Evolutionary conservation across 257 asterid species (phyloP), one percentile per base, ranked within the genome.

Genomic region (Solanum chmielewskii): DNA sequence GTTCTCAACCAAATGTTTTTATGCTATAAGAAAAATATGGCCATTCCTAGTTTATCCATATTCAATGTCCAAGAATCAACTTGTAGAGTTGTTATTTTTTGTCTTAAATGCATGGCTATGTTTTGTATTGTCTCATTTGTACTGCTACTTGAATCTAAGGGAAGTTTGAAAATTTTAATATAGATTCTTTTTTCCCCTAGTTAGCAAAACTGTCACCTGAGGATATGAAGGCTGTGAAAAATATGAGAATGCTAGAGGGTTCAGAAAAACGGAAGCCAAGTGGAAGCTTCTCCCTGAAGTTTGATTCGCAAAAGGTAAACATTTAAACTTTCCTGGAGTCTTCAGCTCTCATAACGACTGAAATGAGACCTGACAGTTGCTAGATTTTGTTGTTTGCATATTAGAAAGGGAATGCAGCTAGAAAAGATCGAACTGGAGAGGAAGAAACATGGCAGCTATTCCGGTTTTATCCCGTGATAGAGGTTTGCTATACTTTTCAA

Each of bases 361-460:
- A 91, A 84, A 56, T 69, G 87, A 90, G 90, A 80, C 77, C 87
- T 94, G 80, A 92, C 80, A 81, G 71, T 89, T 87, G 49, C 86
- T 89, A 88, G 80, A 76, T 62, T 71, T 89, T 83, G n/a, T 87
- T 91, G 47, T 85, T 93, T 89, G 86, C 91, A 87, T 85, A 87
- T 90, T 90, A 96, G 99, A 94, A 84, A 83, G 93, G 93, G 88
- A 91, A 95, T 87, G 99, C 98, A 69, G 98, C 91, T 89, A 93
- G 99, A 88, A 92, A 94, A 93, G 99, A 97, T 88, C 94, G 96
- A 90, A 86, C 94, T 59, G 98, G 91, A 86, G 99, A 96, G 88
- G 99, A 97, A 88, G 99, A 96, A 90, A 88, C 93, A 20, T 97
- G 99, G 99, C 96, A 94, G 21, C 90, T 97, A 31, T 95, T 91